A percentile compares a stretch with the other conserved stretches of the same genome.
phyloP scores from a whole-genome alignment of 2,329 filamentous ascomycete species.

The Venturia nashicola region DNA sequence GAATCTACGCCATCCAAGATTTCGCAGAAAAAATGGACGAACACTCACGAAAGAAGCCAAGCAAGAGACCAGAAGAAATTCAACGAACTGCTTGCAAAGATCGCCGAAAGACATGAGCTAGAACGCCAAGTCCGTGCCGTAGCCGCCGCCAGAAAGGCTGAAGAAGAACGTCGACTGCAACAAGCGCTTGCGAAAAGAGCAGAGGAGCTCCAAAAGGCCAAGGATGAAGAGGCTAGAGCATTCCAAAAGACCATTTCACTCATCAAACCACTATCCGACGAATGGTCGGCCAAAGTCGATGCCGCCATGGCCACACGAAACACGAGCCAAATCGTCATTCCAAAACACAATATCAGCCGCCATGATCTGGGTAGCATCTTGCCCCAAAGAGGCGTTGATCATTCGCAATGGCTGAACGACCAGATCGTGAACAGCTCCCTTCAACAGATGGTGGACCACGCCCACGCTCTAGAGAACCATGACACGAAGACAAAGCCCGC shows the following conservation, averaged over 20 bases:
- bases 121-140: not conserved
- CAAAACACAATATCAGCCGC: conserved; percentile 29
- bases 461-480: conserved; percentile 44
- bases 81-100: not conserved
- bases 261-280: not conserved
- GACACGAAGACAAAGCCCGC: conserved; percentile 39
- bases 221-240: not conserved
- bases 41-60: not conserved
- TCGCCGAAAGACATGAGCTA: not conserved
- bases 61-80: not conserved
- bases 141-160: conserved; percentile 1
- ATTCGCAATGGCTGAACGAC: conserved; percentile 62
- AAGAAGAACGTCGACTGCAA: conserved; percentile 2
- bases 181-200: not conserved
- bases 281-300: not conserved
- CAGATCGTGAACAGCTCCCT: conserved; percentile 60
- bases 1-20: not conserved
- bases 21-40: not conserved
- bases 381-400: conserved; percentile 19
- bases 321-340: not conserved
- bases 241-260: not conserved
- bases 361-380: conserved; percentile 53
- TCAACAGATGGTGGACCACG: conserved; percentile 44
- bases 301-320: not conserved
- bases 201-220: not conserved